Evolutionary conservation across 2,329 filamentous ascomycete genomes (phyloP).

Genomic region (Fusarium ambrosium): DNA sequence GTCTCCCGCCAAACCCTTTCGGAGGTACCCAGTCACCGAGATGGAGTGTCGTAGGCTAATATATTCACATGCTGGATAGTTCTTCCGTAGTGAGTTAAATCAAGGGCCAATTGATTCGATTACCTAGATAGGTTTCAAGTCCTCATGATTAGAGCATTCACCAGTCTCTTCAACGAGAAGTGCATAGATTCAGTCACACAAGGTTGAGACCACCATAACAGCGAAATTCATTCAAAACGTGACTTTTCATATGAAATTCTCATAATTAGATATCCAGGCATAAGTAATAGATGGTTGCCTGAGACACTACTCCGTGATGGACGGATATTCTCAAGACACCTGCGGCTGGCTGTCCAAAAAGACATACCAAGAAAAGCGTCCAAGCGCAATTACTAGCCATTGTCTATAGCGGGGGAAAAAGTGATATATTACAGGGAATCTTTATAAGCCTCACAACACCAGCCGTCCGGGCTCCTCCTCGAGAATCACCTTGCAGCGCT

Average conservation of each 20-base stretch:
- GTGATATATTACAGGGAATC: constrained; percentile 51
- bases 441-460: constrained; percentile 65
- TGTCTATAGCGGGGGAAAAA: constrained; percentile 43
- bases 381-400: constrained; percentile 41
- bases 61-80: not conserved
- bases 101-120: not conserved
- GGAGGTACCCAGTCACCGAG: not conserved
- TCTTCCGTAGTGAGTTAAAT: not conserved
- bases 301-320: not conserved
- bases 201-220: not conserved
- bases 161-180: not conserved
- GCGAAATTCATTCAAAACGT: not conserved
- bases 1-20: not conserved
- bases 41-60: not conserved
- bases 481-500: constrained; percentile 86
- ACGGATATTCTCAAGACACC: constrained; percentile 4
- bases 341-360: constrained; percentile 20
- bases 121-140: not conserved
- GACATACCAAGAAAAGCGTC: constrained; percentile 33
- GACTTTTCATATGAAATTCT: not conserved
- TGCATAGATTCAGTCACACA: not conserved
- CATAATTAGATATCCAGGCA: constrained; percentile 1
- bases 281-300: not conserved
- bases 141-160: not conserved
- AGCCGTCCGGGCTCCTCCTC: constrained; percentile 84